These are phyloP conservation scores for Neonectria hederae DNA, from an alignment of 2,329 filamentous ascomycete genomes.

Conservation along the genomic window DNA sequence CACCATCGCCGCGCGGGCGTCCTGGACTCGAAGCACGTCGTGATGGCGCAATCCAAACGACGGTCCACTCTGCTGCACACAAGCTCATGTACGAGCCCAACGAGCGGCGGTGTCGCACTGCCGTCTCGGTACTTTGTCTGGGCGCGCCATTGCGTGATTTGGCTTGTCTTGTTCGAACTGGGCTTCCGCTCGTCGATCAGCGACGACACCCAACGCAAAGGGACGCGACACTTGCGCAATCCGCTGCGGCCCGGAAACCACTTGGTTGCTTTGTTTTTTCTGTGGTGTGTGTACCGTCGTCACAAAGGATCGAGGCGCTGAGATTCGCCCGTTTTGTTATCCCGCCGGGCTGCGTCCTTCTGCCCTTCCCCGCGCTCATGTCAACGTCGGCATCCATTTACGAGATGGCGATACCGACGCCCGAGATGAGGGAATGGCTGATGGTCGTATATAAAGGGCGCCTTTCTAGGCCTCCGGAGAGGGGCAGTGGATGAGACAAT, in stretches of 20 bases:
- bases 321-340: neutral
- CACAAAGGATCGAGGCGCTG: slow-evolving; percentile 21
- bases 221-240: slow-evolving; percentile 31
- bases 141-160: slow-evolving; percentile 38
- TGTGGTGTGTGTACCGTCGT: neutral
- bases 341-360: neutral
- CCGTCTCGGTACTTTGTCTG: neutral
- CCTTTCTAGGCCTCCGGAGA: neutral
- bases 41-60: slow-evolving; percentile 37
- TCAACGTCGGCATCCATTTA: slow-evolving; percentile 21
- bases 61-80: slow-evolving; percentile 13
- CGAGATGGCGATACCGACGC: slow-evolving; percentile 21
- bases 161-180: slow-evolving; percentile 18
- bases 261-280: neutral
- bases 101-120: neutral
- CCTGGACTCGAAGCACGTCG: slow-evolving; percentile 18
- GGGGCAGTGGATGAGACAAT: neutral
- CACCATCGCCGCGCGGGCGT: slow-evolving; percentile 21
- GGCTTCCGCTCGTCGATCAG: neutral
- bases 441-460: slow-evolving; percentile 30
- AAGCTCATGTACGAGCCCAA: neutral
- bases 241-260: neutral
- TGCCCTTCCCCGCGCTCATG: slow-evolving; percentile 27
- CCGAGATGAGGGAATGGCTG: slow-evolving; percentile 11
- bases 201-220: slow-evolving; percentile 17